A percentile compares a stretch with the other conserved stretches of the same genome.
Evolutionary conservation across 2,329 filamentous ascomycete species (phyloP).

Genomic region (Venturia pyrina): DNA sequence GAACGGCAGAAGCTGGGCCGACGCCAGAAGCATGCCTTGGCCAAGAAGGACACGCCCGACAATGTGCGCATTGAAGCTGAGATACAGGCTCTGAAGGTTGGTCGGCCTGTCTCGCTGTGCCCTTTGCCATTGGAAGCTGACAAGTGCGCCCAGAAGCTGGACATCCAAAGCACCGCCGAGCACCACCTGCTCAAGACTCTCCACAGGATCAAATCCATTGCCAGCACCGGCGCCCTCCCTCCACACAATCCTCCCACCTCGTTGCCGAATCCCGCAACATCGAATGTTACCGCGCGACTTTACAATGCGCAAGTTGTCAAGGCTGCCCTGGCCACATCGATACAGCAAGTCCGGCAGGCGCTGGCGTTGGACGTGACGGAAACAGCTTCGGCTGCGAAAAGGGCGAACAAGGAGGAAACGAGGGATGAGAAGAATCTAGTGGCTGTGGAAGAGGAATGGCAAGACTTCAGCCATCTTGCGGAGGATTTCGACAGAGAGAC

Average conservation of each 20-base stretch:
- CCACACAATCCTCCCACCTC: background rate
- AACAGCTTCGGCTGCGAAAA: background rate
- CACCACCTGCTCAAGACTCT: slow-evolving; percentile 48
- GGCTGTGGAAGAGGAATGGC: background rate
- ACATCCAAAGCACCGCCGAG: slow-evolving; percentile 39
- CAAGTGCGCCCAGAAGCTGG: slow-evolving; percentile 32
- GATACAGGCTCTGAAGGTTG: slow-evolving; percentile 46
- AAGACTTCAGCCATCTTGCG: background rate
- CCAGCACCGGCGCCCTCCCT: slow-evolving; percentile 3
- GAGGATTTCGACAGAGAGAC: slow-evolving; percentile 17
- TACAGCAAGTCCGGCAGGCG: background rate
- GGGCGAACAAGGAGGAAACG: background rate
- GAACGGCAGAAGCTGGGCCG: slow-evolving; percentile 66
- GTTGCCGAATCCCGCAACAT: background rate
- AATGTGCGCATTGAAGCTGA: slow-evolving; percentile 54
- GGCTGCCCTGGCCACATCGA: background rate
- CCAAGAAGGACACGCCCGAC: slow-evolving; percentile 36
- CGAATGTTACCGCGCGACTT: slow-evolving; percentile 8
- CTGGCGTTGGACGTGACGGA: background rate
- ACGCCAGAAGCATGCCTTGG: slow-evolving; percentile 45
- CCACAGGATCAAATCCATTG: slow-evolving; percentile 42
- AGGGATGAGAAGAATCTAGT: background rate
- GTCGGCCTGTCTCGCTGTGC: slow-evolving; percentile 10
- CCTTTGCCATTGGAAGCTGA: background rate
- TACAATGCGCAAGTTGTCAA: slow-evolving; percentile 7